These are phyloP conservation scores for thale cress (Arabidopsis thaliana) DNA, from an alignment of 345 rosid genomes.

Conservation along the genomic window DNA sequence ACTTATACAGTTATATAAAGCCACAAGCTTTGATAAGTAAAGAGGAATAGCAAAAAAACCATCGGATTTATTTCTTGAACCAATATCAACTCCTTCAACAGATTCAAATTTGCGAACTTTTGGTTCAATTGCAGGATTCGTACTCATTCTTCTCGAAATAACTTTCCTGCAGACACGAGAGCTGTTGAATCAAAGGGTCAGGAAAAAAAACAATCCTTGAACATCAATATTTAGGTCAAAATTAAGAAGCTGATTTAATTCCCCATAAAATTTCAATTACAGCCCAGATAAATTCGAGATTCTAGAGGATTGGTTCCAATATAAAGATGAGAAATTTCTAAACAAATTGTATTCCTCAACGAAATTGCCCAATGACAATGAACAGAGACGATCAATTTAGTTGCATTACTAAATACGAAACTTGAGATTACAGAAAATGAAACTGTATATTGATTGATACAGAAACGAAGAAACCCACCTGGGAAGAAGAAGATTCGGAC, in stretches of 20 bases:
- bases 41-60: slow-evolving; percentile 42
- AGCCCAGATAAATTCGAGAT: background rate
- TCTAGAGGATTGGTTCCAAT: background rate
- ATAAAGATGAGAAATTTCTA: slow-evolving; percentile 6
- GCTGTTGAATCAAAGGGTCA: slow-evolving; percentile 20
- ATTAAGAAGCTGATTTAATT: background rate
- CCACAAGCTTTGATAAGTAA: background rate
- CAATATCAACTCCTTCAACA: slow-evolving; percentile 53
- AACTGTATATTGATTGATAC: background rate
- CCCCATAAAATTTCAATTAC: background rate
- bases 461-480: slow-evolving; percentile 27
- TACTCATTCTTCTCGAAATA: slow-evolving; percentile 53
- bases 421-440: background rate
- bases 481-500: slow-evolving; percentile 35
- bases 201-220: background rate
- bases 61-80: slow-evolving; percentile 52
- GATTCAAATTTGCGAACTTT: slow-evolving; percentile 59
- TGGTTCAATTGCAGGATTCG: slow-evolving; percentile 45
- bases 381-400: background rate
- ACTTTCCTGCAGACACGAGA: slow-evolving; percentile 42
- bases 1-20: background rate
- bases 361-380: background rate
- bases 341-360: background rate
- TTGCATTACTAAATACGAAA: background rate
- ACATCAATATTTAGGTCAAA: background rate